Conservation (phyloP, 2,329 filamentous ascomycete genomes). For the Diplocarpon mali region DNA sequence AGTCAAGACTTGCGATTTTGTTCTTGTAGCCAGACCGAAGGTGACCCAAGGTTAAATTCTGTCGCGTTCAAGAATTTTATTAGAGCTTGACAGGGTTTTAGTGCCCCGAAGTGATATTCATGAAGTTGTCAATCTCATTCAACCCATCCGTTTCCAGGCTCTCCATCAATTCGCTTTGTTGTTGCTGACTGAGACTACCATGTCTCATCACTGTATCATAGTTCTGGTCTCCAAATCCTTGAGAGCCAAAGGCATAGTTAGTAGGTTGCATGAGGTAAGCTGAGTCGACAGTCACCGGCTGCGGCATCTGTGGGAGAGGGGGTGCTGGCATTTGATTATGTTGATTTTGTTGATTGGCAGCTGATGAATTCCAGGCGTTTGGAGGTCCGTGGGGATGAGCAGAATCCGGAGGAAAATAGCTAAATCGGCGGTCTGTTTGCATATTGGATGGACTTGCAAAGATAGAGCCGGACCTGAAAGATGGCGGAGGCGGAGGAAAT, state of each 20-base stretch:
- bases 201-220: conserved; percentile 39
- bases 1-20: not conserved
- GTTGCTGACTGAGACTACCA: conserved; percentile 65
- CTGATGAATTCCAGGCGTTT: conserved; percentile 22
- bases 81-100: conserved; percentile 20
- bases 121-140: conserved; percentile 48
- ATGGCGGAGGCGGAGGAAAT: conserved; percentile 27
- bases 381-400: conserved; percentile 22
- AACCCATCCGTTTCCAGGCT: conserved; percentile 61
- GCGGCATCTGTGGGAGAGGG: conserved; percentile 8
- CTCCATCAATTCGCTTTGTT: conserved; percentile 75
- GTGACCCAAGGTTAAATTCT: conserved; percentile 12
- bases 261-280: conserved; percentile 24
- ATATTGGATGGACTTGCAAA: conserved; percentile 47
- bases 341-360: conserved; percentile 10
- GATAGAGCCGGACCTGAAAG: conserved; percentile 58
- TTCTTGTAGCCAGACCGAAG: conserved; percentile 11
- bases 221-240: conserved; percentile 31
- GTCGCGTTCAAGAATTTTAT: conserved; percentile 8
- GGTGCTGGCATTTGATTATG: conserved; percentile 9
- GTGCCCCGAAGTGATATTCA: conserved; percentile 31
- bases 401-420: conserved; percentile 51
- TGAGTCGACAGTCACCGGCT: conserved; percentile 18
- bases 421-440: conserved; percentile 45
- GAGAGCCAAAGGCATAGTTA: conserved; percentile 22